phyloP scores from a whole-genome alignment of 805 yeast genomes.

The Candida methanosorbosa region DNA sequence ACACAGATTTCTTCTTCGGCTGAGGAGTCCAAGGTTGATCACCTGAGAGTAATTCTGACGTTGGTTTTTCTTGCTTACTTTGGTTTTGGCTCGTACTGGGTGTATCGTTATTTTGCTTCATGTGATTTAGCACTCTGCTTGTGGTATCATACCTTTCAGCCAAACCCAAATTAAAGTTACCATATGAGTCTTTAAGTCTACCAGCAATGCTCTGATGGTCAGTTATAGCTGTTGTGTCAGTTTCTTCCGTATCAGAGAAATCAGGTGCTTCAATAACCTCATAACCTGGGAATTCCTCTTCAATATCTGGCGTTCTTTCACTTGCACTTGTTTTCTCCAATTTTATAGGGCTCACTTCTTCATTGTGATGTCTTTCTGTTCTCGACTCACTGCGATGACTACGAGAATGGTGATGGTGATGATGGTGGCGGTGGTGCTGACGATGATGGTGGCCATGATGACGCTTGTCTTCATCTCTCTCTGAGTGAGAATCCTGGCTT shows the following conservation, averaged over 20 bases:
- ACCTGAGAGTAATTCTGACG: background rate
- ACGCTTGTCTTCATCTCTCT: background rate
- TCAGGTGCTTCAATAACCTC: conserved; percentile 16
- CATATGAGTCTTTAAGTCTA: too few relatives aligned
- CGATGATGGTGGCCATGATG: background rate
- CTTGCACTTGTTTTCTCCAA: background rate
- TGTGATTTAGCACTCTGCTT: background rate
- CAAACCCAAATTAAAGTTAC: background rate
- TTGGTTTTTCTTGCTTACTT: background rate
- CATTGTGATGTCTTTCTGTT: background rate
- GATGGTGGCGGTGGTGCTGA: conserved; percentile 1
- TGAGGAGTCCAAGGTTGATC: too few relatives aligned
- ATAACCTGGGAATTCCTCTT: conserved; percentile 9
- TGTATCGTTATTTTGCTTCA: background rate
- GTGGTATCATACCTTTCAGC: background rate
- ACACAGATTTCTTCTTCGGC: background rate
- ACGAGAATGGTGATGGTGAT: conserved; percentile 1
- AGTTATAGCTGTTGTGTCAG: background rate
- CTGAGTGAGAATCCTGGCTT: too few relatives aligned
- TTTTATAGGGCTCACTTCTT: too few relatives aligned
- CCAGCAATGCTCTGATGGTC: too few relatives aligned
- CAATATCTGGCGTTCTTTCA: background rate
- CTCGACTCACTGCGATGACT: background rate
- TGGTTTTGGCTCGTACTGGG: too few relatives aligned
- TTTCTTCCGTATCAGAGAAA: conserved; percentile 14